These are phyloP conservation scores for Solanum hybrid DNA, from an alignment of 305 asterid species.

Conservation along the genomic window DNA sequence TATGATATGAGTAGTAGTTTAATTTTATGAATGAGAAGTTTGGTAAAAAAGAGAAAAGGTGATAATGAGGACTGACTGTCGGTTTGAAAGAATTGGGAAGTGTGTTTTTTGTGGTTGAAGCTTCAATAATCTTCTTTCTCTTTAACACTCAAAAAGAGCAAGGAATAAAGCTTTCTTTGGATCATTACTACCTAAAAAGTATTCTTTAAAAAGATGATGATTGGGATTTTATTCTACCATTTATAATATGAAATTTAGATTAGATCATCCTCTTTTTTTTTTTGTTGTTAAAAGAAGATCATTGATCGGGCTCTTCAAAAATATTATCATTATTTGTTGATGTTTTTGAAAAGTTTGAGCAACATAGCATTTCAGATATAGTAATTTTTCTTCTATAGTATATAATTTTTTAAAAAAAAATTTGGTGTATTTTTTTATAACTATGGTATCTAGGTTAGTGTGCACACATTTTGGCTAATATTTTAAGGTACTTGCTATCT, in stretches of 20 bases:
- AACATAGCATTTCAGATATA: too few relatives aligned
- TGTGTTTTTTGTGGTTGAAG: constrained; percentile 19
- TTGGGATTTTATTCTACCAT: not conserved
- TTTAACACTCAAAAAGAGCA: not conserved
- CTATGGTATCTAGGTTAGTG: not conserved
- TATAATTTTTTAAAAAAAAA: too few relatives aligned
- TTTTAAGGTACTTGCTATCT: not conserved
- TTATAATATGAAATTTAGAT: not conserved
- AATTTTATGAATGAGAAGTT: constrained; percentile 28
- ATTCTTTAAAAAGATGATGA: constrained; percentile 2
- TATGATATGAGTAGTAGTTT: not conserved
- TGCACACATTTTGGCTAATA: not conserved
- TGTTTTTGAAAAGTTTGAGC: not conserved
- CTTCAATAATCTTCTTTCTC: constrained; percentile 4
- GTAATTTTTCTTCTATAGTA: too few relatives aligned
- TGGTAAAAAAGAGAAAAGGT: constrained; percentile 28
- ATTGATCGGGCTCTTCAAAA: not conserved
- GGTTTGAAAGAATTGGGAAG: constrained; percentile 69
- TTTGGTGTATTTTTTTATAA: not conserved
- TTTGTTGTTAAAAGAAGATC: not conserved
- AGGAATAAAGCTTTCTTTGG: constrained; percentile 10
- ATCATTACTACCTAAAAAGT: not conserved
- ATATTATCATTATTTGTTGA: not conserved
- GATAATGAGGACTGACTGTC: constrained; percentile 45
- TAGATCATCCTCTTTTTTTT: not conserved